These are phyloP conservation scores for Globisporangium iwayamae DNA, from an alignment of 352 stramenopile genomes.

Conservation along the genomic window DNA sequence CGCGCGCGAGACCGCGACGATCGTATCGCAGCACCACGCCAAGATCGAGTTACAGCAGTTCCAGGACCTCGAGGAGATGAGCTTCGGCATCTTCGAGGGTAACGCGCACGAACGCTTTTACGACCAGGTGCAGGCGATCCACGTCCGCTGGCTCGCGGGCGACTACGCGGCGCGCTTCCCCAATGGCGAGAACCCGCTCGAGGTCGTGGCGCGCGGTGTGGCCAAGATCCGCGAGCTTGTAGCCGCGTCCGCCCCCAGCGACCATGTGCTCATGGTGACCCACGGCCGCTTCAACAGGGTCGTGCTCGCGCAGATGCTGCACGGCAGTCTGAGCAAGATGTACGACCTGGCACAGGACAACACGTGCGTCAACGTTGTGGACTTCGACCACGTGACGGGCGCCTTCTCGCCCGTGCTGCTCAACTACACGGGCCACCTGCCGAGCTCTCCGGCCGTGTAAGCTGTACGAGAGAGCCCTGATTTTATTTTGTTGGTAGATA, in stretches of 20 bases:
- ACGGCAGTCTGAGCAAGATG: constrained; percentile 56
- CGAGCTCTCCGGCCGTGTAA: constrained; percentile 29
- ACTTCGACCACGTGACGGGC: constrained; percentile 60
- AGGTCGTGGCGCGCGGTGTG: constrained; percentile 64
- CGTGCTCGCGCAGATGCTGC: constrained; percentile 63
- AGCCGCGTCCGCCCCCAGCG: constrained; percentile 24
- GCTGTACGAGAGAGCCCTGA: neutral
- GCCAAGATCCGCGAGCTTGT: constrained; percentile 62
- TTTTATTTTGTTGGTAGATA: neutral
- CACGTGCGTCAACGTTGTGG: constrained; percentile 84
- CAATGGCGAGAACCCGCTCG: constrained; percentile 58
- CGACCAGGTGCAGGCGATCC: constrained; percentile 55
- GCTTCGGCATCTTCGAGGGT: constrained; percentile 73
- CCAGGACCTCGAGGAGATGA: constrained; percentile 79
- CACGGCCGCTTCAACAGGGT: constrained; percentile 87
- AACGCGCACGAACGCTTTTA: constrained; percentile 47
- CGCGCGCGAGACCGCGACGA: constrained; percentile 16
- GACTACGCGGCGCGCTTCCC: constrained; percentile 52
- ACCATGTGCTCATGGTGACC: constrained; percentile 75
- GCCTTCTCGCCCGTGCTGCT: constrained; percentile 57
- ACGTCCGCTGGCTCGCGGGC: constrained; percentile 56
- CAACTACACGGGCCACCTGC: constrained; percentile 68
- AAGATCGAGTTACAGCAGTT: constrained; percentile 58
- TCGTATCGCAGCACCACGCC: constrained; percentile 49
- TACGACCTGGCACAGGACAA: constrained; percentile 75